Base-by-base conservation (phyloP, 305 asterid species). In the Ilex paraguariensis region DNA sequence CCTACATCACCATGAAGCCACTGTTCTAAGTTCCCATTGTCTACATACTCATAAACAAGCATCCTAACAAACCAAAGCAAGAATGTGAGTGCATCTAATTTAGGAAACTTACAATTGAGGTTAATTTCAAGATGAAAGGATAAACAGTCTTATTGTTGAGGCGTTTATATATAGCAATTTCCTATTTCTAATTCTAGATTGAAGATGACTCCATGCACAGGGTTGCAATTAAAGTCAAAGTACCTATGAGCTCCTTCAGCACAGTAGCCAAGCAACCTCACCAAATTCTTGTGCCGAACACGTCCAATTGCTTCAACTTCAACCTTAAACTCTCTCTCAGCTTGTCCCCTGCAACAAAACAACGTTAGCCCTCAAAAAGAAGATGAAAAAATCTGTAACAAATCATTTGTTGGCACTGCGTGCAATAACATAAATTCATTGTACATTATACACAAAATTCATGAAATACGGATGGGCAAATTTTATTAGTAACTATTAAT, bases 1-100 rank as follows among this genome's bases (percentile, higher is more conserved):
- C 98, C 96, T 10, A 88, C 92, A 71, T 88, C 98, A 40, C 98
- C 98, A 73, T 91, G 96, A 74, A 91, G 82, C 98, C 98, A 91
- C 67, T 91, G 94, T 57, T 88, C 98, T 72, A 91, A 79, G 71
- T 91, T 91, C 28, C 98, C 98, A 69, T 91, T 84, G 79, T 91
- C 84, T 17, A 86, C 91, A 62, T 80, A 91, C 72, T 91, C 98
- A 17, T 91, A 91, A 57, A 89, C 98, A 62, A 91, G 95, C 94
- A 91, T 84, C 82, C 98, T 91, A 71, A 57, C 15, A 54, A 45
- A 54, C 42, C 13, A 31, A 70, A 10, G 57, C 16, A 14, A 30
- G 49, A 7, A 31, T 13, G 42, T 49, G 14, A 39, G 39, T 17
- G 53, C 9, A 32, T 46, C 52, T 46, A 7, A 12, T 46, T 5